These are phyloP conservation scores for Colletotrichum sp. DNA, from an alignment of 2,329 filamentous ascomycete species.

Conservation along the genomic window DNA sequence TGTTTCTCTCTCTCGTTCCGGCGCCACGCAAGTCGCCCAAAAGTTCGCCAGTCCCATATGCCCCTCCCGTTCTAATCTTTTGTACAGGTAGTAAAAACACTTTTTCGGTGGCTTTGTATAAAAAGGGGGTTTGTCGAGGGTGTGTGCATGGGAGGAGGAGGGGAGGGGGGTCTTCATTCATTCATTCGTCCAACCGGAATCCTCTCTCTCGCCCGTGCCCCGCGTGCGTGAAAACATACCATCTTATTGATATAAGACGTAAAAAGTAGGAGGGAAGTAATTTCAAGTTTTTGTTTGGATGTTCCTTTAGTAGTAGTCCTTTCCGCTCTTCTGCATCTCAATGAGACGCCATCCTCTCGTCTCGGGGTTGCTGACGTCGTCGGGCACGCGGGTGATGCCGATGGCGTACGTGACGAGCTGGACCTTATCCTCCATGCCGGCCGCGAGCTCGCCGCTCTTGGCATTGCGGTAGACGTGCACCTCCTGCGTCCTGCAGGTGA, in stretches of 20 bases:
- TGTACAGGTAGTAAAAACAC: conserved; percentile 24
- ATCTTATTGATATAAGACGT: background rate
- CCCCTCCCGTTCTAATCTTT: conserved; percentile 14
- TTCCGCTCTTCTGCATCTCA: conserved; percentile 96
- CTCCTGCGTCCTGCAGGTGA: conserved; percentile 95
- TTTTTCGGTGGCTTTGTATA: background rate
- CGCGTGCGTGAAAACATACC: background rate
- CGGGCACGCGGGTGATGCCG: conserved; percentile 89
- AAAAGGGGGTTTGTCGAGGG: background rate
- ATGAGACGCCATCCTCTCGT: conserved; percentile 97
- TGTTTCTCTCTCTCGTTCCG: background rate
- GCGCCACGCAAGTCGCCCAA: background rate
- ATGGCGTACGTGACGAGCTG: conserved; percentile 98
- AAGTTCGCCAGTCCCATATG: conserved; percentile 18
- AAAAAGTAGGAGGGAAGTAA: background rate
- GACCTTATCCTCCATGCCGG: conserved; percentile 98
- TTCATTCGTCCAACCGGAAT: background rate
- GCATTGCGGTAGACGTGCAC: conserved; percentile 95
- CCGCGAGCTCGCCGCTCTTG: conserved; percentile 87
- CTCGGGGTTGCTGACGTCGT: conserved; percentile 96
- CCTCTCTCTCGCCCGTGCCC: background rate
- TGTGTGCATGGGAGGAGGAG: background rate
- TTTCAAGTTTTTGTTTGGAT: background rate
- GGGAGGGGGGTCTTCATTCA: background rate
- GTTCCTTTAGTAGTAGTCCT: conserved; percentile 72